These are phyloP conservation scores for Artemisia argyi DNA, from an alignment of 129 eudicot genomes.

Conservation along the genomic window DNA sequence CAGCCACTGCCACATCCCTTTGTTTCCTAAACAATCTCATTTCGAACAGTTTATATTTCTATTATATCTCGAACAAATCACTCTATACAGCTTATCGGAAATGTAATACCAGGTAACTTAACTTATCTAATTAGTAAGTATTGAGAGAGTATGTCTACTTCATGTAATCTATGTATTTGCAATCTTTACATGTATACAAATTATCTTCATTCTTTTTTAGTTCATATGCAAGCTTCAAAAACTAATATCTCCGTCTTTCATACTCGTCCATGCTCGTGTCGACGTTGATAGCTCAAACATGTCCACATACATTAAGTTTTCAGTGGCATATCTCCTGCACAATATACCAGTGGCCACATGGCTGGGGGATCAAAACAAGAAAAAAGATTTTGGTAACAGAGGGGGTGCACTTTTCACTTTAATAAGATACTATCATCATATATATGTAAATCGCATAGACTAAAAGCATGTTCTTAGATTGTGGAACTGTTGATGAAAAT, in stretches of 20 bases:
- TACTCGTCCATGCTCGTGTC: background rate
- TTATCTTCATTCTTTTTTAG: background rate
- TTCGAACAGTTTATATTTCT: no score
- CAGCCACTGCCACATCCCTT: no score
- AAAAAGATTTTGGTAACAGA: background rate
- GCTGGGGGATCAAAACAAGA: conserved; percentile 6
- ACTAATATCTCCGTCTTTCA: background rate
- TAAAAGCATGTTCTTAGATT: conserved; percentile 17
- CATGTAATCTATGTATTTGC: no score
- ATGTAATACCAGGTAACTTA: no score
- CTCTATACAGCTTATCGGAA: no score
- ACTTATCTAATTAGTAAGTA: no score
- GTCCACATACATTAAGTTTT: background rate
- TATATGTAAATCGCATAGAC: background rate
- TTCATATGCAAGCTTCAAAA: background rate
- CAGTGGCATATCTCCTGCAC: conserved; percentile 8
- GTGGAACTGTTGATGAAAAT: conserved; percentile 23
- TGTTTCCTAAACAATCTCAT: no score
- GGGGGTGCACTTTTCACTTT: conserved; percentile 23
- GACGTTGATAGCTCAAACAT: conserved; percentile 9
- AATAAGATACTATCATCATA: background rate
- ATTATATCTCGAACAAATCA: no score
- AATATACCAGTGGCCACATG: conserved; percentile 13
- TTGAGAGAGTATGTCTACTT: no score
- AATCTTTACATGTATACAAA: no score